Evolutionary conservation across 345 rosid species (phyloP).

Genomic region (Corymbia maculata): DNA sequence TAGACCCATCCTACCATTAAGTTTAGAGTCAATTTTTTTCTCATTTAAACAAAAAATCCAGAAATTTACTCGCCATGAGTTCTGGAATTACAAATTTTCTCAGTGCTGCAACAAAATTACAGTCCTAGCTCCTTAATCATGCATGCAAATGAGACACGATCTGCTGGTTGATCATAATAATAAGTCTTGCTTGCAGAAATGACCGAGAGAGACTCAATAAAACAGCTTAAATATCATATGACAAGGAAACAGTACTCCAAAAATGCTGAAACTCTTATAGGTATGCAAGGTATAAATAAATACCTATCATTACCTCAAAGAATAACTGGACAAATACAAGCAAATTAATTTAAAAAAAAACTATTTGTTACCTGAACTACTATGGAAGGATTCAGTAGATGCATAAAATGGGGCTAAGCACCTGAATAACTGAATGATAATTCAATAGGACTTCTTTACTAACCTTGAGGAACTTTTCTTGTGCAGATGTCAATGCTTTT

Average conservation of each 20-base stretch:
- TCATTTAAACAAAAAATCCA: not conserved
- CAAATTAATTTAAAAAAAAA: not conserved
- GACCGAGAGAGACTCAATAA: not conserved
- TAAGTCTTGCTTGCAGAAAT: not conserved
- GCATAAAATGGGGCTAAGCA: not conserved
- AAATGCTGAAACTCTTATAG: not conserved
- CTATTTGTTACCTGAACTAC: not conserved
- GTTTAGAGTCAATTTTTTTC: not conserved
- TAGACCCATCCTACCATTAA: not conserved
- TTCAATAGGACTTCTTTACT: not conserved
- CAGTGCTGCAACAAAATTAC: not conserved
- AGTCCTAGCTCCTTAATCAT: not conserved
- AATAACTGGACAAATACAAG: not conserved
- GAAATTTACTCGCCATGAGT: not conserved
- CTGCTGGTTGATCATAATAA: not conserved
- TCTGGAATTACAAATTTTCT: not conserved
- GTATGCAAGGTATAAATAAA: not conserved
- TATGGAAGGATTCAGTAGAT: not conserved
- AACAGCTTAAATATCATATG: not conserved
- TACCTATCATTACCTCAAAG: not conserved
- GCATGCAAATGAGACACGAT: not conserved
- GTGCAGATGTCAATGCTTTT: slow-evolving; percentile 62
- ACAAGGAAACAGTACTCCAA: not conserved
- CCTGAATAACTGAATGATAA: not conserved
- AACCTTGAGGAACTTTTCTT: slow-evolving; percentile 66